Base-by-base conservation (phyloP, 2,329 filamentous ascomycete genomes). In the Calonectria crousiana region DNA sequence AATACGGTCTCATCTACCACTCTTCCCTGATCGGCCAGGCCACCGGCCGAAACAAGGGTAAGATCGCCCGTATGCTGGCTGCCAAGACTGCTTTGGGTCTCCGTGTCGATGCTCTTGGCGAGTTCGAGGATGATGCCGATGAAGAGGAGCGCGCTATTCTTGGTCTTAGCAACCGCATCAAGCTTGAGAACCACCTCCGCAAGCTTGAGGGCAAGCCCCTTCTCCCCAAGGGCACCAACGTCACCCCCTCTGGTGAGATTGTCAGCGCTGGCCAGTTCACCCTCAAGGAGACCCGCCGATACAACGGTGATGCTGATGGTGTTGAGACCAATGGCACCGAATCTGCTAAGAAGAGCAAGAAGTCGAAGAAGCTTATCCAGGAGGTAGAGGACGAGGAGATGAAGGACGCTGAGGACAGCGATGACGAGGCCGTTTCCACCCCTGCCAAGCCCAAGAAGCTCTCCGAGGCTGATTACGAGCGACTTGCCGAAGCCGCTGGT, bases 31-130 rank as follows among this genome's bases (percentile, higher is more conserved):
- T 99, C 78, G 97, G 97, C 56, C 97, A 99, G 88, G 97, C 97
- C 36, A 98, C 95, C 26, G 97, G 97, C 82, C 96, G 95, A 89
- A 98, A 98, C 90, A 99, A 99, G 93, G 97, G 97, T 81, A 99
- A 99, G 90, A 98, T 99, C 83, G 97, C 97, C 52, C 95, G 97
- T 90, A 95, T 98, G 89, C 91, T 99, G 75, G 94, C 97, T 64
- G 94, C 96, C 79, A 98, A 98, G 90, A 93, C 96, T 60, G 95
- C 97, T 32, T 92, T 99, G 66, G 96, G 96, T 89, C 90, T 98
- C 64, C 95, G 97, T 87, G 94, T 98, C 65, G 97, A 99, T 85
- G 95, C 97, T 34, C 92, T 89, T 30, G 86, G 83, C 67, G 82
- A 84, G 23, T 82, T 91, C 76, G 90, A 90, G 60, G 91, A 93